Evolutionary conservation across 306 rosid genomes (phyloP), one percentile per base, ranked within the genome.

Genomic region (Pterocarpus santalinus): DNA sequence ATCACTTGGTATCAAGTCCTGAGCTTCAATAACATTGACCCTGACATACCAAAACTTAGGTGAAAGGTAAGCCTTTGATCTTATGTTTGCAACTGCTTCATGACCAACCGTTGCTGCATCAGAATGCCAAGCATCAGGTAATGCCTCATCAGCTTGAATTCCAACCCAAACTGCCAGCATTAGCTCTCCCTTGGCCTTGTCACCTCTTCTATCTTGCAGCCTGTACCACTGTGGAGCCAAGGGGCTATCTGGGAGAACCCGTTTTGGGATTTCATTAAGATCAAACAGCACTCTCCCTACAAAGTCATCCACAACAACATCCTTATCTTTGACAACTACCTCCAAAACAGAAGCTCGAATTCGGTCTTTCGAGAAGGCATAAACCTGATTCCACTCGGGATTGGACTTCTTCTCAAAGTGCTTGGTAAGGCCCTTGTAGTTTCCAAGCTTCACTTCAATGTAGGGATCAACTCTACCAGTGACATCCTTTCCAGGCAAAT

Each of bases 81-180:
- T 85, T 77, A 89, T 88, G 72, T 81, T 87, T 7, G 83, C 81
- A 73, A 91, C 87, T 33, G 88, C 88, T 6, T 93, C 96, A 1
- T 89, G 83, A 58, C 88, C 87, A 72, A 93, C 87, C 2, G 89
- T 34, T 33, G 91, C 97, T 44, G 97, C 96, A 82, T 93, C 97
- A 41, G 94, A 93, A 80, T 91, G 96, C 94, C 97, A 93, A 15
- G 97, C 88, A 71, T 91, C 90, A 30, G 97, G 88, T 87, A 93
- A 91, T 2, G 97, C 91, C 87, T 92, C 95, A 47, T 92, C 97
- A 9, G 97, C 97, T 87, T 93, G 97, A 79, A 96, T 93, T 84
- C 97, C 97, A 89, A 93, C 91, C 97, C 97, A 93, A 53, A 93
- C 90, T 55, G 97, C 97, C 74, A 93, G 77, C 97, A 93, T 93